Percentiles rank a stretch among this genome's conserved stretches.
phyloP scores from a whole-genome alignment of 2,329 filamentous ascomycete species.

The Trichoderma sp. region DNA sequence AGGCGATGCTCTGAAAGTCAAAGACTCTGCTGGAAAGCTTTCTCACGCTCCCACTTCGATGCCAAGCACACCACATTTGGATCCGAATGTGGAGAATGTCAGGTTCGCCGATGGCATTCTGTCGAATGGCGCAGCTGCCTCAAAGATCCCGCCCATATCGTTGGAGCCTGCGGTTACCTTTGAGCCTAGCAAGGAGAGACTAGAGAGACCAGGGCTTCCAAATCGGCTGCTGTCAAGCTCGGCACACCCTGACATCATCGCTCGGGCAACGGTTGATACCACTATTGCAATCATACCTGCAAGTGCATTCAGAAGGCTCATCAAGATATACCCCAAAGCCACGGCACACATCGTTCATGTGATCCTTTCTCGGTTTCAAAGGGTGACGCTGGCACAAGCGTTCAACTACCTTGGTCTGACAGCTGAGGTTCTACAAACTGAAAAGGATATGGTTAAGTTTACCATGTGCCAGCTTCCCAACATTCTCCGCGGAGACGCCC shows the following conservation, averaged over 20 bases:
- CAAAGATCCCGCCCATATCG: conserved; percentile 71
- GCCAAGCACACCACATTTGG: conserved; percentile 41
- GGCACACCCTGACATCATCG: conserved; percentile 93
- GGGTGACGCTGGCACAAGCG: conserved; percentile 90
- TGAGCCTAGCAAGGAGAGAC: conserved; percentile 33
- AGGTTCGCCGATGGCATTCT: conserved; percentile 22
- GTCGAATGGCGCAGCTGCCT: conserved; percentile 22
- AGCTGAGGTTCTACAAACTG: conserved; percentile 85
- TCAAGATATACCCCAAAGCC: conserved; percentile 90
- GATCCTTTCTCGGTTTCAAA: conserved; percentile 87
- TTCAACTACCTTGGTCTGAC: conserved; percentile 93
- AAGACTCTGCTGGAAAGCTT: conserved; percentile 19
- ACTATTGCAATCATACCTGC: conserved; percentile 98
- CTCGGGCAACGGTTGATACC: conserved; percentile 91
- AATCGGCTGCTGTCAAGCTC: conserved; percentile 61
- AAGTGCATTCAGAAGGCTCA: conserved; percentile 88
- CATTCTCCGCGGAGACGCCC: conserved; percentile 76
- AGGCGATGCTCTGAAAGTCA: conserved; percentile 29
- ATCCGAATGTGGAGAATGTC: conserved; percentile 25
- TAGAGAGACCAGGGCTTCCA: conserved; percentile 38
- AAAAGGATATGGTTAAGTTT: conserved; percentile 90
- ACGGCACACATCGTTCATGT: conserved; percentile 98
- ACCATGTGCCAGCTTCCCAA: conserved; percentile 91
- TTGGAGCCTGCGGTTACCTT: conserved; percentile 51
- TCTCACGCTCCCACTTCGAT: conserved; percentile 29